These are phyloP conservation scores for Coemansia sp. DNA, from an alignment of 192 early-diverging fungal species.

Conservation along the genomic window DNA sequence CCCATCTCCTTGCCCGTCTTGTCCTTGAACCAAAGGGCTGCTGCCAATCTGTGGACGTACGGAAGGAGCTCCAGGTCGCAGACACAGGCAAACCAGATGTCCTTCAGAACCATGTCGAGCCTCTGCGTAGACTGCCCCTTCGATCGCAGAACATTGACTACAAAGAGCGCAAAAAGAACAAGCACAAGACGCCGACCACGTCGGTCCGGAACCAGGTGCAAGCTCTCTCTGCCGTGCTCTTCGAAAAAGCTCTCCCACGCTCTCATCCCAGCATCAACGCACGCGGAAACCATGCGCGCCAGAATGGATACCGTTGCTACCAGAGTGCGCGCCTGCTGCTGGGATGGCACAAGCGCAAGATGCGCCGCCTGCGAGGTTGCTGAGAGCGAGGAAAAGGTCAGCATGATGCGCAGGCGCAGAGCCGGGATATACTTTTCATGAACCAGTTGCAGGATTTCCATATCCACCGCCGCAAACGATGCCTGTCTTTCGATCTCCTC, in stretches of 20 bases:
- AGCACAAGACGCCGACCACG: constrained; percentile 36
- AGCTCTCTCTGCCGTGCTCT: constrained; percentile 46
- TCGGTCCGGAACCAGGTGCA: constrained; percentile 33
- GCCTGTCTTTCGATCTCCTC: constrained; percentile 35
- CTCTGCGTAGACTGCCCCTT: constrained; percentile 14
- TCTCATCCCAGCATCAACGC: constrained; percentile 36
- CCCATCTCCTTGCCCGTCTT: neutral
- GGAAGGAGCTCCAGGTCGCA: constrained; percentile 31
- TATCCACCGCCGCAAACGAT: constrained; percentile 15
- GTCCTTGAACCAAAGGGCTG: constrained; percentile 33
- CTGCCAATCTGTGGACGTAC: constrained; percentile 29
- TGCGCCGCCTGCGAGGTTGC: neutral
- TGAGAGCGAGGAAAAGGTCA: constrained; percentile 20
- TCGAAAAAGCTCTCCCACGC: constrained; percentile 54
- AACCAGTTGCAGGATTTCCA: constrained; percentile 12
- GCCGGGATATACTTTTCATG: constrained; percentile 36
- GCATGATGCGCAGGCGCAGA: constrained; percentile 33
- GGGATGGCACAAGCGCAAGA: neutral
- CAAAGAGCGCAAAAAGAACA: constrained; percentile 22
- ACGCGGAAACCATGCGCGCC: constrained; percentile 30
- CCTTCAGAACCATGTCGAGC: constrained; percentile 16
- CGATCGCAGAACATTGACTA: constrained; percentile 10
- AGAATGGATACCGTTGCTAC: constrained; percentile 13
- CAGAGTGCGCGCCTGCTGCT: constrained; percentile 11
- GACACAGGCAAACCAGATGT: constrained; percentile 44